phyloP scores from a whole-genome alignment of 225 moss, liverwort and hornwort species.

The Pseudoscleropodium purum region DNA sequence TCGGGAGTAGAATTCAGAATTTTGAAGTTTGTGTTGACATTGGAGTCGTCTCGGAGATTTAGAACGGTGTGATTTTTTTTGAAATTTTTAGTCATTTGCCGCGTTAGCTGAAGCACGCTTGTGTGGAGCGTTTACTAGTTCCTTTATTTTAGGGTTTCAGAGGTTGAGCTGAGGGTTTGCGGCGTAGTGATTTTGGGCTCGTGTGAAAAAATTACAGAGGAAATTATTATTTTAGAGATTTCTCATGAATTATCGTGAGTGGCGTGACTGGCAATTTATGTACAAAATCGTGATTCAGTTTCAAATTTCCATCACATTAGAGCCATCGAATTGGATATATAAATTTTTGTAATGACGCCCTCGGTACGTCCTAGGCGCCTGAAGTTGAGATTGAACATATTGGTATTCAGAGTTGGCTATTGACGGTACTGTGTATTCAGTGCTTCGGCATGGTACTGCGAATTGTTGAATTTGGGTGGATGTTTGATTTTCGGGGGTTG shows the following conservation, averaged over 20 bases:
- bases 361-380: not conserved
- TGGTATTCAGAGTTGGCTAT: not conserved
- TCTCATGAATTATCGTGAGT: not conserved
- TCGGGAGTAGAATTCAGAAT: not conserved
- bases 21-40: not conserved
- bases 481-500: constrained; percentile 12
- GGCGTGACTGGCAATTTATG: not conserved
- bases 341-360: not conserved
- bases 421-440: not conserved
- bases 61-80: not conserved
- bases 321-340: not conserved
- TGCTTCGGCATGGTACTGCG: not conserved
- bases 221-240: not conserved
- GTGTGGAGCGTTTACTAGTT: not conserved
- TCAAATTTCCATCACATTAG: not conserved
- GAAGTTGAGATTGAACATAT: not conserved
- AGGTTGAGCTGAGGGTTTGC: not conserved
- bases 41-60: not conserved
- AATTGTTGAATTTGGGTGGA: not conserved
- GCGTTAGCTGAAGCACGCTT: not conserved
- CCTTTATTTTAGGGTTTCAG: constrained; percentile 5
- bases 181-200: not conserved
- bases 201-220: not conserved
- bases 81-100: not conserved
- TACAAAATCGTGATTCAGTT: not conserved